These are phyloP conservation scores for Stropharia rugosoannulata DNA, from an alignment of 768 basidiomycete genomes.

Conservation along the genomic window DNA sequence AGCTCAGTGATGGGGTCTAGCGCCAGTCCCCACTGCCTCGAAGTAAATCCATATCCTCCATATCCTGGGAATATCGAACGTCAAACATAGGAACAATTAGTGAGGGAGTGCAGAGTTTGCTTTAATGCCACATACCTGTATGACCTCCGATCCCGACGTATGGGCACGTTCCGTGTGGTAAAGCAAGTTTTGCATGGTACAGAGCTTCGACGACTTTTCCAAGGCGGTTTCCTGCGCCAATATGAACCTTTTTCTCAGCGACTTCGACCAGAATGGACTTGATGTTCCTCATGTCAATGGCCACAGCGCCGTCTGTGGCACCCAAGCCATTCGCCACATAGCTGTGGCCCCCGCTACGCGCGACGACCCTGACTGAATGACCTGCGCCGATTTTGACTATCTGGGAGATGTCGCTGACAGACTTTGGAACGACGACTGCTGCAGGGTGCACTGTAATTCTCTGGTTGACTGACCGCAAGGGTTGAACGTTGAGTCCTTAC, in stretches of 20 bases:
- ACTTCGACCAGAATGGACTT: constrained; percentile 30
- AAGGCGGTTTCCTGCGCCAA: constrained; percentile 37
- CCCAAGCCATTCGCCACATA: constrained; percentile 45
- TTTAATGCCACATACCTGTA: constrained; percentile 21
- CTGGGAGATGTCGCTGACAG: constrained; percentile 24
- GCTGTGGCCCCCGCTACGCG: constrained; percentile 47
- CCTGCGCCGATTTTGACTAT: constrained; percentile 25
- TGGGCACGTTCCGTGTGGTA: constrained; percentile 44
- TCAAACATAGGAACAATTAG: not conserved
- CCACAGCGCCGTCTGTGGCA: constrained; percentile 37
- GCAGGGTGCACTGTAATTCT: constrained; percentile 29
- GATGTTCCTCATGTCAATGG: constrained; percentile 40
- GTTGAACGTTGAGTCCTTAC: too few relatives aligned
- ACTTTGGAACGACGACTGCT: constrained; percentile 27
- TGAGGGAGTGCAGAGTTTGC: not conserved
- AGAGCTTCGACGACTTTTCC: constrained; percentile 36
- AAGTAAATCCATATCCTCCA: constrained; percentile 25
- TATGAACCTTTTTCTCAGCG: constrained; percentile 26
- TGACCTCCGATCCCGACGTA: constrained; percentile 49
- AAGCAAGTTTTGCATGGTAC: constrained; percentile 31
- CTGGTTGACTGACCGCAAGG: constrained; percentile 22
- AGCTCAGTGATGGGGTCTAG: constrained; percentile 22
- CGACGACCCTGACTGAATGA: constrained; percentile 28
- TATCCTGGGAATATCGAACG: constrained; percentile 12
- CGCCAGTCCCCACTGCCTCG: constrained; percentile 27